These are phyloP conservation scores for Malus domestica DNA, from an alignment of 306 rosid genomes.

Conservation along the genomic window DNA sequence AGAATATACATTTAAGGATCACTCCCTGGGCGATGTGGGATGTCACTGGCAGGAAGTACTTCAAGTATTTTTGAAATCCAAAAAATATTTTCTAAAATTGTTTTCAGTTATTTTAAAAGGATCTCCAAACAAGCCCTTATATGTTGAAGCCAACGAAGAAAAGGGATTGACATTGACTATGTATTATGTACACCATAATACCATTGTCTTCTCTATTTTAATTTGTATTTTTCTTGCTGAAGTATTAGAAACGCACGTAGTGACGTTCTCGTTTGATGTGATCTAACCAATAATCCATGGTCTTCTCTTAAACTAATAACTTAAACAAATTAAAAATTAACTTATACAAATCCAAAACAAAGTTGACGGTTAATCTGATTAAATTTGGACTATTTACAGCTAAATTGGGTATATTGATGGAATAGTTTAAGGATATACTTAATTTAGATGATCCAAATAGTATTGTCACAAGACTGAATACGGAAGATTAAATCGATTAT, in stretches of 20 bases:
- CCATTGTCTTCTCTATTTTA: neutral
- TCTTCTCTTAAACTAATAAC: neutral
- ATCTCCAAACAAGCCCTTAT: no score
- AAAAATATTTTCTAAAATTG: no score
- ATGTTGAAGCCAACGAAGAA: neutral
- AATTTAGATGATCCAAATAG: neutral
- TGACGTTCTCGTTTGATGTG: slow-evolving; percentile 5
- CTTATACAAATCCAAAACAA: neutral
- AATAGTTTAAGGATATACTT: neutral
- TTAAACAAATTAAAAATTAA: neutral
- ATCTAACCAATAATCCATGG: neutral
- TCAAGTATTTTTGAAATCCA: no score
- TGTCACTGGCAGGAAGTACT: no score
- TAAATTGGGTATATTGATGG: neutral
- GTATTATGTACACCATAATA: no score
- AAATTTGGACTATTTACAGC: neutral
- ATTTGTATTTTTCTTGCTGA: neutral
- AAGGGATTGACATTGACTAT: no score
- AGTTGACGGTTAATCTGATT: neutral
- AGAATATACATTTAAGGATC: no score
- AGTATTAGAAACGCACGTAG: neutral
- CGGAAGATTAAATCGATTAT: neutral
- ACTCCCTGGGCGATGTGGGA: no score
- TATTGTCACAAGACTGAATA: neutral
- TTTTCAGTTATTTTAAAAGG: no score